These are phyloP conservation scores for Pseudomonodictys pantanalensis DNA, from an alignment of 495 filamentous ascomycete species.

Conservation along the genomic window DNA sequence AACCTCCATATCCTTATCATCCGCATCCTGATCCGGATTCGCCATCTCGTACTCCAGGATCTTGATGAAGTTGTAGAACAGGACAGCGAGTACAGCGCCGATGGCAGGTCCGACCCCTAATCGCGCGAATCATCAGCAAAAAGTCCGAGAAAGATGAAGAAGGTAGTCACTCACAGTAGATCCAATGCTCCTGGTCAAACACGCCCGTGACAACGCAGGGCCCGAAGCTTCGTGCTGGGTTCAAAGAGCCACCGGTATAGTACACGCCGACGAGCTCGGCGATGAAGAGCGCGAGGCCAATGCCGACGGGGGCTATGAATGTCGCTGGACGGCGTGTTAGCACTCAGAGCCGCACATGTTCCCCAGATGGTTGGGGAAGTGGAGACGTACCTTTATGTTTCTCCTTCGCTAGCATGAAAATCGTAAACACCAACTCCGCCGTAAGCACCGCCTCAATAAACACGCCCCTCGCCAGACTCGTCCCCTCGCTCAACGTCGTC, in stretches of 20 bases:
- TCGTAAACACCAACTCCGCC: conserved; percentile 68
- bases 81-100: conserved; percentile 29
- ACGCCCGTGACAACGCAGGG: conserved; percentile 26
- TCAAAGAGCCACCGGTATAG: conserved; percentile 38
- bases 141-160: neutral
- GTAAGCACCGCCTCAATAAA: conserved; percentile 81
- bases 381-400: conserved; percentile 46
- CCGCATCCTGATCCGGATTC: conserved; percentile 31
- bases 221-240: conserved; percentile 33
- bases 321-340: conserved; percentile 55
- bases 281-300: conserved; percentile 72
- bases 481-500: conserved; percentile 57
- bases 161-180: conserved; percentile 25
- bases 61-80: conserved; percentile 33
- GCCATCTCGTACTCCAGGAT: conserved; percentile 31
- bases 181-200: conserved; percentile 33
- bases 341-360: too few relatives aligned
- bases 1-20: conserved; percentile 16
- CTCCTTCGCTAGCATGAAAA: conserved; percentile 77
- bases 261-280: conserved; percentile 47
- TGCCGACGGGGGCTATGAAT: conserved; percentile 72
- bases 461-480: conserved; percentile 62
- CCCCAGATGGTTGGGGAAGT: too few relatives aligned
- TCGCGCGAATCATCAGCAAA: neutral
- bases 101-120: conserved; percentile 30